Percentiles rank a stretch among this genome's conserved stretches.
Conservation (phyloP, 2,329 filamentous ascomycete species). For the Didymella pomorum region DNA sequence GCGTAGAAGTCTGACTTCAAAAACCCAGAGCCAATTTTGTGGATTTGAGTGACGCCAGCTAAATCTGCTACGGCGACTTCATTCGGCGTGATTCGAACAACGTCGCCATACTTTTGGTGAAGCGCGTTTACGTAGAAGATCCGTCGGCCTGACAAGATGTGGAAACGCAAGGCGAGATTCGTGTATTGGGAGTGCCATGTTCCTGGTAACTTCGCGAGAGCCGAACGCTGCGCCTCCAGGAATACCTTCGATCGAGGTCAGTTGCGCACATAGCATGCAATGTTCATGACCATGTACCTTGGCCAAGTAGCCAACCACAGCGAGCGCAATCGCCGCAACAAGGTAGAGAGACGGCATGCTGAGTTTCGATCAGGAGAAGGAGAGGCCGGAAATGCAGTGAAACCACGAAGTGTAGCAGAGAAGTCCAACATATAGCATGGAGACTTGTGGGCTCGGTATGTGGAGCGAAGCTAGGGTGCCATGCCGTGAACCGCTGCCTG, state of each 20-base stretch:
- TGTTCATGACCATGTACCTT: neutral
- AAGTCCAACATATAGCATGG: neutral
- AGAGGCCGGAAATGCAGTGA: too few relatives aligned
- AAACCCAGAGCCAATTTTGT: slow-evolving; percentile 52
- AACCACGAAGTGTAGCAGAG: neutral
- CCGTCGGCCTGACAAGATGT: slow-evolving; percentile 48
- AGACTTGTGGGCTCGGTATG: slow-evolving; percentile 3
- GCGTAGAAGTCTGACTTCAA: slow-evolving; percentile 54
- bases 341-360: slow-evolving; percentile 10
- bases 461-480: slow-evolving; percentile 1
- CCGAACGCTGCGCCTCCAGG: slow-evolving; percentile 7
- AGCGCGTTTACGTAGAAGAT: slow-evolving; percentile 52
- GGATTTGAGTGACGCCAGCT: slow-evolving; percentile 35
- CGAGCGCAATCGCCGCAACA: neutral
- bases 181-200: slow-evolving; percentile 43
- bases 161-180: slow-evolving; percentile 45
- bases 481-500: neutral
- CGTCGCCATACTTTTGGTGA: slow-evolving; percentile 42
- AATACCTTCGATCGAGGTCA: neutral
- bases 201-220: slow-evolving; percentile 35
- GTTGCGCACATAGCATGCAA: neutral
- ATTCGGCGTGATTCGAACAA: slow-evolving; percentile 37
- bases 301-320: neutral
- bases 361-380: neutral
- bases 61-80: slow-evolving; percentile 36